Evolutionary conservation across 202 grass and related monocot genomes (phyloP), one percentile per base, ranked within the genome.

Genomic region (Brachypodium distachyon): DNA sequence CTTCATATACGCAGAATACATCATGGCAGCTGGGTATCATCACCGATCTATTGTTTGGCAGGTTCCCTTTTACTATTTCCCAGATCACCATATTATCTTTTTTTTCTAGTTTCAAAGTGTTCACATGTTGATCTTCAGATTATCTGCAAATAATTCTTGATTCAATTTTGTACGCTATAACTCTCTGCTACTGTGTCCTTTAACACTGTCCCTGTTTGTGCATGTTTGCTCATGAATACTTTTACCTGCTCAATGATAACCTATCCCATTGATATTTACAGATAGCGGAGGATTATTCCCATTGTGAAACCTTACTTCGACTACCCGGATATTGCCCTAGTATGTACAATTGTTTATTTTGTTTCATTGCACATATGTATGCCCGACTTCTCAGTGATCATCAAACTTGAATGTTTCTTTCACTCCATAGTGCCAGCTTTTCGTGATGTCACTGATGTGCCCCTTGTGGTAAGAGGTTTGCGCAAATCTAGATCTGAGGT

Each of bases 1-100:
- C 80, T 93, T 85, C 74, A 97, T 97, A 87, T 97, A 97, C 51
- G 86, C 93, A 67, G 93, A 97, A 64, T 97, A 97, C 81, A 84
- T 93, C 28, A 65, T 91, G 85, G 90, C 40, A 16, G 83, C 90
- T 19, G 93, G 93, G 25, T 67, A 80, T 80, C 90, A 93, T 53
- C 87, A 93, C 66, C 87, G 93, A 2, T 97, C 93, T 70, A 84
- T 89, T 81, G 87, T 97, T 67, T 93, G 93, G 93, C 93, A 97
- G 93, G 93, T 93, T 61, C 3, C 21, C 19, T 12, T 80, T 63
- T 44, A 33, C 12, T 14, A 52, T 60, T 60, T 65, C 14, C 9
- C 32, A 17, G 12, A 63, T 82, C 65, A 55, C 59, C 39, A 1
- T 36, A 12, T 67, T 50, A 26, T 13, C 9, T 18, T 80, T 51